These are phyloP conservation scores for Ceratocystis cubensis DNA, from an alignment of 2,329 filamentous ascomycete genomes.

Conservation along the genomic window DNA sequence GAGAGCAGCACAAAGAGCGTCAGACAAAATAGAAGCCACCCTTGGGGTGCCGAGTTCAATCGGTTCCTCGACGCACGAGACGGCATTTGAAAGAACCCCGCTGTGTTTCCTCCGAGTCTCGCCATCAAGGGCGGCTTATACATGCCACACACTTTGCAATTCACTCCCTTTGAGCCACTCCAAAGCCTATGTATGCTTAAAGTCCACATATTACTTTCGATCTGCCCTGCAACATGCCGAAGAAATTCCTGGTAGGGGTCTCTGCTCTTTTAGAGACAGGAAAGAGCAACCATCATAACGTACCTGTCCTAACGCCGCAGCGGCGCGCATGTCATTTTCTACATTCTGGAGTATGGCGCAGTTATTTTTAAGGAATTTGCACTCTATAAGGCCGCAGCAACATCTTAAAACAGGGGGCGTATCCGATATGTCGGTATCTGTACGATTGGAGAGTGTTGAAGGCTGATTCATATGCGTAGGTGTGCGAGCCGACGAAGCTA, in stretches of 20 bases:
- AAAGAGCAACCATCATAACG: constrained; percentile 30
- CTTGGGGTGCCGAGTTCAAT: too few relatives aligned
- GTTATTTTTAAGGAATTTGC: constrained; percentile 71
- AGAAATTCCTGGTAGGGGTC: background rate
- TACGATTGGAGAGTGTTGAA: background rate
- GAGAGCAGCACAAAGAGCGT: background rate
- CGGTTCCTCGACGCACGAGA: too few relatives aligned
- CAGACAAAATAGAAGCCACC: background rate
- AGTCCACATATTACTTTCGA: constrained; percentile 2
- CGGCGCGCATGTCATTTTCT: constrained; percentile 76
- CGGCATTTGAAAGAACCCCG: background rate
- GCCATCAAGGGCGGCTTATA: background rate
- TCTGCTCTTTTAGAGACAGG: background rate
- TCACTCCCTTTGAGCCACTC: constrained; percentile 1
- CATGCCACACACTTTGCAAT: constrained; percentile 12
- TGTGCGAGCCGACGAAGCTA: background rate
- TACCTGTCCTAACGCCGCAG: constrained; percentile 87
- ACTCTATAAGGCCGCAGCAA: constrained; percentile 75
- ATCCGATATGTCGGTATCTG: constrained; percentile 16
- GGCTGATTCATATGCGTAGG: constrained; percentile 7
- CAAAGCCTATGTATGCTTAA: constrained; percentile 9
- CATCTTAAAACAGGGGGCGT: constrained; percentile 42
- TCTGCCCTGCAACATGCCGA: constrained; percentile 6
- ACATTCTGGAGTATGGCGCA: constrained; percentile 63
- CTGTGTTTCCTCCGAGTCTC: background rate